These are phyloP conservation scores for Gigaspora rosea DNA, from an alignment of 192 early-diverging fungal genomes.

Conservation along the genomic window DNA sequence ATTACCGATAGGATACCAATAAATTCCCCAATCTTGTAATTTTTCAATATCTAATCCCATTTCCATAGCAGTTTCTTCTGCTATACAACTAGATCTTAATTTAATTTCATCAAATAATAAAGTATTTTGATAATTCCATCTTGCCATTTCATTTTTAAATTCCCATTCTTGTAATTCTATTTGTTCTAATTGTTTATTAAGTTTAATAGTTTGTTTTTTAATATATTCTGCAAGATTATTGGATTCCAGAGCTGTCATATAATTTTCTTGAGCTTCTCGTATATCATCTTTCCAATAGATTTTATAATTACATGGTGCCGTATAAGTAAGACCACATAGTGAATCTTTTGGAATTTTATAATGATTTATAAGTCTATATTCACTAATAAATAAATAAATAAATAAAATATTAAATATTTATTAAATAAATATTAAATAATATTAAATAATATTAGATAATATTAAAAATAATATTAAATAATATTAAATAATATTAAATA, in stretches of 20 bases:
- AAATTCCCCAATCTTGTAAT: conserved; percentile 5
- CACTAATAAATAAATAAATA: neutral
- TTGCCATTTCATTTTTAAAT: conserved; percentile 11
- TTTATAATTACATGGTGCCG: conserved; percentile 1
- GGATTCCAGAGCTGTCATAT: neutral
- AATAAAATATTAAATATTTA: too few species aligned
- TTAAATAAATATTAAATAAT: too few species aligned
- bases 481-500: too few species aligned
- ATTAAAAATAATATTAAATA: too few species aligned
- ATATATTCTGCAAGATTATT: neutral
- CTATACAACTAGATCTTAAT: conserved; percentile 9
- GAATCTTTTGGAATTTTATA: neutral
- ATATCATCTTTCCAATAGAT: conserved; percentile 16
- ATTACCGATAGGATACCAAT: conserved; percentile 2
- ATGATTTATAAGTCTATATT: neutral
- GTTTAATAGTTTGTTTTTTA: neutral
- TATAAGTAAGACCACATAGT: conserved; percentile 2
- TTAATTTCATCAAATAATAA: neutral
- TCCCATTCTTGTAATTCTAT: conserved; percentile 7
- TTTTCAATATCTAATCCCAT: neutral
- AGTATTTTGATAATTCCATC: conserved; percentile 1
- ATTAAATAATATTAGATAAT: too few species aligned
- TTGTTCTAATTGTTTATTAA: neutral
- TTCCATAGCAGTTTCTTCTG: neutral
- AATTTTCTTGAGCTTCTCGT: neutral